Conservation (phyloP, 2,329 filamentous ascomycete genomes). For the Chaetothyriales sp. region DNA sequence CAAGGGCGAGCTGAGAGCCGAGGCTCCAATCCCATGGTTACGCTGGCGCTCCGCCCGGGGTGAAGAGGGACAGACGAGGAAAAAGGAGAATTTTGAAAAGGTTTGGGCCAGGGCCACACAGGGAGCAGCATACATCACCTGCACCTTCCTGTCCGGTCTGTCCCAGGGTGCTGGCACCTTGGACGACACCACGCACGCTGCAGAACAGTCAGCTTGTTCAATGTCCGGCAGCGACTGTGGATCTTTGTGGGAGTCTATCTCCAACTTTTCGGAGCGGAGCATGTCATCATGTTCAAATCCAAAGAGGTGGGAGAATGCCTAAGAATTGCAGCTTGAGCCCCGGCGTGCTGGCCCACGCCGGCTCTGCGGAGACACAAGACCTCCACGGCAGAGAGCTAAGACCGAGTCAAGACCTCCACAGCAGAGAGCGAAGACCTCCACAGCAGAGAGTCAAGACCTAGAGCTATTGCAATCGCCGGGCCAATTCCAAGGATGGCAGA, state of each 20-base stretch:
- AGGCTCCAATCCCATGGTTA: background rate
- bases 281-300: background rate
- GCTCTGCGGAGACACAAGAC: background rate
- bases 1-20: background rate
- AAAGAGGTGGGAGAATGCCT: background rate
- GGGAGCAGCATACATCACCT: background rate
- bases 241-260: background rate
- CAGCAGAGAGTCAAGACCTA: background rate
- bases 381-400: too few relatives aligned
- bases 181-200: background rate
- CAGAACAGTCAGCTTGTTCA: background rate
- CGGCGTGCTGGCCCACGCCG: background rate
- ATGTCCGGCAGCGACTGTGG: background rate
- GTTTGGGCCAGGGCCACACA: background rate
- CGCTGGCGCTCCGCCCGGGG: background rate
- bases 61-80: background rate
- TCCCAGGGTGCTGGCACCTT: background rate
- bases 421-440: background rate
- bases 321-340: background rate
- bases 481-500: too few relatives aligned
- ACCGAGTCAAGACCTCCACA: too few relatives aligned
- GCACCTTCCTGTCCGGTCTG: background rate
- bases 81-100: background rate
- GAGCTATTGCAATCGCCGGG: background rate
- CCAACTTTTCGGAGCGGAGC: background rate